Conservation (phyloP, 2,329 filamentous ascomycete species). For the Venturia oleaginea region DNA sequence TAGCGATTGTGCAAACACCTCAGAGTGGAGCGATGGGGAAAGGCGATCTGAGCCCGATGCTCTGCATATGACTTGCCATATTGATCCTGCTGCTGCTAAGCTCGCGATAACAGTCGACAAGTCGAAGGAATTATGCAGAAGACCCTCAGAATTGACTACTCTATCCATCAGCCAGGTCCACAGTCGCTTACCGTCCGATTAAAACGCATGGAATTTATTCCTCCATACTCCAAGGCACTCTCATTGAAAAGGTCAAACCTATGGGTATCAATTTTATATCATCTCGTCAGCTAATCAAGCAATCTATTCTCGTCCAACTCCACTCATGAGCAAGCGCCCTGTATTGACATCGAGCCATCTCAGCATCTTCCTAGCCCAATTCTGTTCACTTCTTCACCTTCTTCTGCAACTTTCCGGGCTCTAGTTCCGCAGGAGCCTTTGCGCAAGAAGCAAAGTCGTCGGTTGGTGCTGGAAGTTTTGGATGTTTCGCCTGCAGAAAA, state of each 20-base stretch:
- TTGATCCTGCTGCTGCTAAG: no score
- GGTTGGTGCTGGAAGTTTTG: not conserved
- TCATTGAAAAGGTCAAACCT: not conserved
- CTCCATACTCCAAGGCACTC: not conserved
- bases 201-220: not conserved
- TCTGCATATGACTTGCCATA: no score
- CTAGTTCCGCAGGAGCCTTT: not conserved
- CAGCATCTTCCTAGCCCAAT: not conserved
- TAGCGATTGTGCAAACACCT: no score
- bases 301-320: not conserved
- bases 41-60: no score
- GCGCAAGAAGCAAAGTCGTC: slow-evolving; percentile 6
- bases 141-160: no score
- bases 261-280: not conserved
- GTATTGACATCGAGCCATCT: not conserved
- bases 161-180: no score
- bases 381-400: slow-evolving; percentile 3
- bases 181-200: no score
- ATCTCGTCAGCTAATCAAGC: not conserved
- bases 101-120: no score
- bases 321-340: not conserved
- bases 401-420: not conserved
- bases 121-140: no score
- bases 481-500: not conserved
- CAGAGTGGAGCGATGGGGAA: no score